These are phyloP conservation scores for Aspergillus sp. DNA, from an alignment of 2,329 filamentous ascomycete genomes.

Conservation along the genomic window DNA sequence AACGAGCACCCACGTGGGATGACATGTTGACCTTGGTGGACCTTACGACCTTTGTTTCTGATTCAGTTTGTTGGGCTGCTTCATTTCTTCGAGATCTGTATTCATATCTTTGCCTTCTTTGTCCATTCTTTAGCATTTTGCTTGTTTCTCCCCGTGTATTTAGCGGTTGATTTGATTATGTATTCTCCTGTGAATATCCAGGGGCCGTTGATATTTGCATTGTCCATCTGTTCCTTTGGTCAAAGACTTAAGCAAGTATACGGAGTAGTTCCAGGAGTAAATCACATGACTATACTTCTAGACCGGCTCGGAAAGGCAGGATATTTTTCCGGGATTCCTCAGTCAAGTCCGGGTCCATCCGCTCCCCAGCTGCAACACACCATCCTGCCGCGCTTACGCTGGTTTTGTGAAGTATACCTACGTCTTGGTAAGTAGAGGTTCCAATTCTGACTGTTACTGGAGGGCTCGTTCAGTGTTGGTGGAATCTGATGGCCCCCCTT, in stretches of 20 bases:
- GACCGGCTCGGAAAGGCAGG: background rate
- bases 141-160: constrained; percentile 1
- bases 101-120: constrained; percentile 9
- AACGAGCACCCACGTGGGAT: constrained; percentile 26
- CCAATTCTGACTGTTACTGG: background rate
- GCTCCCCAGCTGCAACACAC: background rate
- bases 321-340: background rate
- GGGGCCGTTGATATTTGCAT: background rate
- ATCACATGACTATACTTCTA: background rate
- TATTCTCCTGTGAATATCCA: background rate
- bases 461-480: background rate
- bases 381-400: background rate
- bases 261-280: too few species aligned
- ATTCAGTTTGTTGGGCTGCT: constrained; percentile 21
- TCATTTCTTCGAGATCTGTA: constrained; percentile 12
- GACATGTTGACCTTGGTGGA: constrained; percentile 21
- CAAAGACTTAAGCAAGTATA: too few species aligned
- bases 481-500: background rate
- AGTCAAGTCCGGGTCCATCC: background rate
- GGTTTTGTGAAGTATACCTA: background rate
- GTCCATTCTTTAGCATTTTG: constrained; percentile 6
- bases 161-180: background rate
- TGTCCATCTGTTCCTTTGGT: background rate
- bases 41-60: constrained; percentile 17
- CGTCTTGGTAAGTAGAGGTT: background rate